These are phyloP conservation scores for Wickerhamomyces bovis DNA, from an alignment of 805 yeast species.

Conservation along the genomic window DNA sequence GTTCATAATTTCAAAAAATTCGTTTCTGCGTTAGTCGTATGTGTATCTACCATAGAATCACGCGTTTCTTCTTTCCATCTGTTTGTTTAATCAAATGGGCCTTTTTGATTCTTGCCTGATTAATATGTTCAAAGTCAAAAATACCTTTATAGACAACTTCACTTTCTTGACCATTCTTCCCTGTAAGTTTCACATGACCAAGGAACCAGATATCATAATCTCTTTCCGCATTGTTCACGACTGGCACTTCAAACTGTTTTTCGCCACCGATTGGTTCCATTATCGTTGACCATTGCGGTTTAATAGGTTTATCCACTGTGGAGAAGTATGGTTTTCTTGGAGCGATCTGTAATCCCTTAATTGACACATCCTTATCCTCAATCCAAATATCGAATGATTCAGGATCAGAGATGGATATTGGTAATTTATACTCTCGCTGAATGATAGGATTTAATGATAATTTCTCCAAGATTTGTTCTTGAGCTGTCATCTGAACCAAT, in stretches of 20 bases:
- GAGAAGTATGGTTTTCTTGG: conserved; percentile 15
- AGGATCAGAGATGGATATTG: conserved; percentile 11
- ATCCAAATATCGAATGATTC: conserved; percentile 20
- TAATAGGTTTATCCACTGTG: conserved; percentile 14
- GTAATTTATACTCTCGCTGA: conserved; percentile 17
- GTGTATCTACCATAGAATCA: conserved; percentile 20
- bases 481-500: conserved; percentile 14
- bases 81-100: conserved; percentile 14
- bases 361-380: conserved; percentile 14
- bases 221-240: conserved; percentile 12
- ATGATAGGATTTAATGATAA: conserved; percentile 15
- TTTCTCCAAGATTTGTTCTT: conserved; percentile 21
- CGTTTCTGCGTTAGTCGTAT: neutral
- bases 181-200: conserved; percentile 15
- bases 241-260: conserved; percentile 17
- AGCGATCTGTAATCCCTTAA: conserved; percentile 21
- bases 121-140: conserved; percentile 22
- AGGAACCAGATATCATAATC: conserved; percentile 16
- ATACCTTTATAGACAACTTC: conserved; percentile 21
- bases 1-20: neutral
- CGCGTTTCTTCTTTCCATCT: conserved; percentile 15
- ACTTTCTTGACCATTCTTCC: conserved; percentile 12
- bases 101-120: conserved; percentile 18
- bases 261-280: conserved; percentile 21
- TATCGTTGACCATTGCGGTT: conserved; percentile 1